Evolutionary conservation across 257 asterid genomes (phyloP).

Genomic region (Rauvolfia tetraphylla): DNA sequence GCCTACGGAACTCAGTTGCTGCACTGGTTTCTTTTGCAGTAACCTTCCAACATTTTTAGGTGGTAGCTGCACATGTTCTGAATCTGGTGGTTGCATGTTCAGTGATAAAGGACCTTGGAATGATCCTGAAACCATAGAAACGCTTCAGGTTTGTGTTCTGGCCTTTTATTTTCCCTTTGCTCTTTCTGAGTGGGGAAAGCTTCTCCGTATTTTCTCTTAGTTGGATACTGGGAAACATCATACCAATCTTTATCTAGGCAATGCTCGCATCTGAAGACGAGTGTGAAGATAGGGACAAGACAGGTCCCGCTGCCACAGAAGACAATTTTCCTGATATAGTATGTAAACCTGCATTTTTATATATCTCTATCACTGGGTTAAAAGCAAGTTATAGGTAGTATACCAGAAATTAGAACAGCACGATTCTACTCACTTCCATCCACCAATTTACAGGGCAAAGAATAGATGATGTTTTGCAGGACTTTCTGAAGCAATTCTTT

Average conservation of each 20-base stretch:
- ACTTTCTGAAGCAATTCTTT: not conserved
- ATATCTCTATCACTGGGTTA: not conserved
- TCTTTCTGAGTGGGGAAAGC: not conserved
- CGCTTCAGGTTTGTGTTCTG: slow-evolving; percentile 40
- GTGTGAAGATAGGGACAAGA: slow-evolving; percentile 7
- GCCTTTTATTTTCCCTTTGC: not conserved
- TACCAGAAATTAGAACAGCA: not conserved
- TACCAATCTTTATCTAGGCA: slow-evolving; percentile 24
- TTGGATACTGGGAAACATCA: not conserved
- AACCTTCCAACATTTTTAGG: slow-evolving; percentile 72
- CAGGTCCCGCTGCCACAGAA: slow-evolving; percentile 15
- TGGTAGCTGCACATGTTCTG: slow-evolving; percentile 59
- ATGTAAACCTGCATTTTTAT: slow-evolving; percentile 15
- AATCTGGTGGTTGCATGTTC: slow-evolving; percentile 52
- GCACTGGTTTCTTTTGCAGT: slow-evolving; percentile 28
- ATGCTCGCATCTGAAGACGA: slow-evolving; percentile 39
- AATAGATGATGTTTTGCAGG: not conserved
- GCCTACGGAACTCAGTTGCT: not conserved
- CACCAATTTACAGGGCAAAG: not conserved
- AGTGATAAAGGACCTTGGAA: slow-evolving; percentile 83
- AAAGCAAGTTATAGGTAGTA: not conserved
- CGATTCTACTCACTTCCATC: not conserved
- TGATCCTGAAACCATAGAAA: slow-evolving; percentile 47
- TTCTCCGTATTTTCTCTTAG: not conserved
- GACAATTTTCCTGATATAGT: slow-evolving; percentile 22